Evolutionary conservation across 2,329 filamentous ascomycete genomes (phyloP).

Genomic region (Ascochyta koolunga): DNA sequence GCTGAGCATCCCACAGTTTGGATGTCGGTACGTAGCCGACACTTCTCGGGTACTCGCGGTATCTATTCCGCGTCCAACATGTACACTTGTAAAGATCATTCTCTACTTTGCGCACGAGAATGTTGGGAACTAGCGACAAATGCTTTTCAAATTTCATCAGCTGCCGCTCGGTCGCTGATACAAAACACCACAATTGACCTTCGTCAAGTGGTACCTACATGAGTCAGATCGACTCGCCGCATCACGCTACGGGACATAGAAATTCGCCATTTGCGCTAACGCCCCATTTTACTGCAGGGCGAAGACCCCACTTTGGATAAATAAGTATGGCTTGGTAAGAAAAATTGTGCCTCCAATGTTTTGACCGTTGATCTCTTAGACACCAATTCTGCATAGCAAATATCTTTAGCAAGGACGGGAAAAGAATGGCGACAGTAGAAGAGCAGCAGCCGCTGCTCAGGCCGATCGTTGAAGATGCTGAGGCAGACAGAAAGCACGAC

Average conservation of each 20-base stretch:
- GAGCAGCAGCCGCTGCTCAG: slow-evolving; percentile 41
- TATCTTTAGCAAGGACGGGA: background rate
- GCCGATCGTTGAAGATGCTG: slow-evolving; percentile 25
- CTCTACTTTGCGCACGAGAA: background rate
- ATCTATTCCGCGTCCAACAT: background rate
- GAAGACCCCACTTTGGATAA: slow-evolving; percentile 13
- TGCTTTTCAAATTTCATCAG: background rate
- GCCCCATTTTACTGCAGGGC: slow-evolving; percentile 10
- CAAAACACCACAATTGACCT: background rate
- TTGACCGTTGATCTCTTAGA: slow-evolving; percentile 2
- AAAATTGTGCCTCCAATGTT: slow-evolving; percentile 10
- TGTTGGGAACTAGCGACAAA: background rate
- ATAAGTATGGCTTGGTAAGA: slow-evolving; percentile 15
- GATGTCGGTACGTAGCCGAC: background rate
- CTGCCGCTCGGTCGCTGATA: background rate
- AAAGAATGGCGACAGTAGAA: slow-evolving; percentile 27
- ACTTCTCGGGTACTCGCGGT: slow-evolving; percentile 6
- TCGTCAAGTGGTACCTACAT: background rate
- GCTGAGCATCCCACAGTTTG: background rate
- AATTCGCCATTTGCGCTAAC: slow-evolving; percentile 14
- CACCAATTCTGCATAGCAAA: background rate
- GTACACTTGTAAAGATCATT: background rate
- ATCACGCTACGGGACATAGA: slow-evolving; percentile 14
- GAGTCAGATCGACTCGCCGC: slow-evolving; percentile 13
- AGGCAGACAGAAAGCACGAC: slow-evolving; percentile 23